Evolutionary conservation across 2,329 filamentous ascomycete genomes (phyloP).

Genomic region (Penicillium sp.): DNA sequence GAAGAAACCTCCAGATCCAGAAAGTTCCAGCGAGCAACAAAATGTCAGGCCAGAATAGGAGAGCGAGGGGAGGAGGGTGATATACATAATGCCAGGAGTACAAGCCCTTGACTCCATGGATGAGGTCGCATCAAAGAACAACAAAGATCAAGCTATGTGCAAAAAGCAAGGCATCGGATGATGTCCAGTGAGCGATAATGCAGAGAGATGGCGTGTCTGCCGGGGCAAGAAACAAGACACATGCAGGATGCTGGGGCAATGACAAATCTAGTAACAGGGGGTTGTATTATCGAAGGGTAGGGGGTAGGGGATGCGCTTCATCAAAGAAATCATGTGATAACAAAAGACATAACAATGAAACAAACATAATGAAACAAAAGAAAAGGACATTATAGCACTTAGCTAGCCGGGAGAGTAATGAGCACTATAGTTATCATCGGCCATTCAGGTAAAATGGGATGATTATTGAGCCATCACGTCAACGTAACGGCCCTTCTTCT

Average conservation of each 20-base stretch:
- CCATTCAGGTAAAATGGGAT: neutral
- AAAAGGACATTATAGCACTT: slow-evolving; percentile 22
- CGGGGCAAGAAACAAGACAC: slow-evolving; percentile 12
- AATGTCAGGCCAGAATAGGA: neutral
- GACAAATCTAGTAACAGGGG: slow-evolving; percentile 19
- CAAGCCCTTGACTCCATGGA: slow-evolving; percentile 18
- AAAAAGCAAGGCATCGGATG: slow-evolving; percentile 14
- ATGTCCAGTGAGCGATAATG: slow-evolving; percentile 19
- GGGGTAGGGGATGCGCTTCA: slow-evolving; percentile 1
- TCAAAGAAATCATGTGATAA: slow-evolving; percentile 8
- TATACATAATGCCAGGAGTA: slow-evolving; percentile 27
- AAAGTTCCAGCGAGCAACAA: neutral
- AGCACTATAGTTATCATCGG: neutral
- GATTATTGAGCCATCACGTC: slow-evolving; percentile 82
- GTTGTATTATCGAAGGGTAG: slow-evolving; percentile 5
- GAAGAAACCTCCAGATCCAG: slow-evolving; percentile 9
- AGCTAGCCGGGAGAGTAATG: neutral
- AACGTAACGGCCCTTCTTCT: slow-evolving; percentile 85
- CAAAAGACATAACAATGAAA: slow-evolving; percentile 10
- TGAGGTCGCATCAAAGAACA: slow-evolving; percentile 18
- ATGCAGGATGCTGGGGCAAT: slow-evolving; percentile 23
- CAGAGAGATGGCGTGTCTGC: slow-evolving; percentile 14
- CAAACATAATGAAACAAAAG: slow-evolving; percentile 24
- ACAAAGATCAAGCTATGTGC: slow-evolving; percentile 25
- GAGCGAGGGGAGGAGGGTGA: slow-evolving; percentile 7